phyloP scores from a whole-genome alignment of 148 eudicot species.

The Chenopodium suecicum region DNA sequence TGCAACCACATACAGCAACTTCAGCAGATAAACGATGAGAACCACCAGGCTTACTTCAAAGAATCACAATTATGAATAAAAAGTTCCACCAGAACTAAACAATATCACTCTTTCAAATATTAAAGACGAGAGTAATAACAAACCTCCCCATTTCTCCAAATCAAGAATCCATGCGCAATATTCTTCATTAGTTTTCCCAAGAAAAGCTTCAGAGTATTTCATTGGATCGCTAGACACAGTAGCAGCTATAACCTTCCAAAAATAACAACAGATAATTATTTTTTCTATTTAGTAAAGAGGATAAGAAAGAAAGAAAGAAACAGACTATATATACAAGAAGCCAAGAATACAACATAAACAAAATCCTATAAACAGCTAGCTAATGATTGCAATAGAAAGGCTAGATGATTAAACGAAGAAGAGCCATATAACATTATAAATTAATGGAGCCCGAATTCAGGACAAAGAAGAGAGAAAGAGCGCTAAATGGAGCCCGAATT shows the following conservation, averaged over 20 bases:
- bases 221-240: slow-evolving; percentile 85
- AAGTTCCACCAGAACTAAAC: neutral
- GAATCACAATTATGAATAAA: neutral
- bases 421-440: too few relatives aligned
- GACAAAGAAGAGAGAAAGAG: too few relatives aligned
- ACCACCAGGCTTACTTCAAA: neutral
- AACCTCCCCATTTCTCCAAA: slow-evolving; percentile 99
- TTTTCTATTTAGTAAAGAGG: slow-evolving; percentile 6
- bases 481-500: too few relatives aligned
- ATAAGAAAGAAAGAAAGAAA: slow-evolving; percentile 7
- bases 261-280: slow-evolving; percentile 21
- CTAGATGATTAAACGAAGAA: too few relatives aligned
- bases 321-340: neutral
- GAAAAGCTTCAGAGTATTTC: slow-evolving; percentile 84
- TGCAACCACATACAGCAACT: neutral
- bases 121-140: slow-evolving; percentile 15
- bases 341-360: neutral
- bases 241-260: slow-evolving; percentile 83
- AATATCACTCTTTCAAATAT: neutral
- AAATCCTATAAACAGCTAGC: too few relatives aligned
- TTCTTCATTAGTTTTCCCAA: slow-evolving; percentile 80
- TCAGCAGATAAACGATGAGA: neutral
- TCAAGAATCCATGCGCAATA: slow-evolving; percentile 88
- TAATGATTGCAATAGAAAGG: too few relatives aligned
- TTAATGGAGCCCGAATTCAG: too few relatives aligned